Evolutionary conservation across 2,329 filamentous ascomycete species (phyloP), one percentile per base, ranked within the genome.

Genomic region (Microdochium nivale): DNA sequence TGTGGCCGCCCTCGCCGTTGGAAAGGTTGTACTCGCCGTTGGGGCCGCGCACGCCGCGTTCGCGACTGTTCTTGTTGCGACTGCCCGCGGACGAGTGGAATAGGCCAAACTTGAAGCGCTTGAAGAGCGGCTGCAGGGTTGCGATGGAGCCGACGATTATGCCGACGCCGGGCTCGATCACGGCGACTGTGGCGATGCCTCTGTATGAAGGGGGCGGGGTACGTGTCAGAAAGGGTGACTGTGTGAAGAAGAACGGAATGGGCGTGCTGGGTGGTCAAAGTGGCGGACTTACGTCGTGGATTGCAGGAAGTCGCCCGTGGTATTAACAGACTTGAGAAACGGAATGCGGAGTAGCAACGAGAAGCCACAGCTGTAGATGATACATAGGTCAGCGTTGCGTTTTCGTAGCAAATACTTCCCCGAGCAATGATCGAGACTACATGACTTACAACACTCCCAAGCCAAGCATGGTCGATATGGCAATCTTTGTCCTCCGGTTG

Each of bases 401-500:
- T 25, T n/a, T 33, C 48, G 25, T 30, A 11, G 4, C 35, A 19
- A 9, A 8, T 3, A 1, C n/a, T n/a, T n/a, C n/a, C n/a, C n/a
- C n/a, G n/a, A n/a, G n/a, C 14, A 1, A 24, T 7, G 7, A 5
- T 8, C 2, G n/a, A 5, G 3, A 3, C 1, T 11, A 5, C 5
- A 11, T 30, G 27, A 60, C 68, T 61, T 63, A 78, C 75, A 79
- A 60, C 53, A 76, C 69, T 13, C 71, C 77, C 63, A 80, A 71
- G 40, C 73, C 68, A 2, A 81, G 60, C 48, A 81, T 69, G 2
- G 70, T 56, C 3, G 69, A 70, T 25, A 80, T 66, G 16, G 71
- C 65, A 5, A 71, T 50, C 56, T 78, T 79, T 3, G 71, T 75
- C 35, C 67, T 65, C 37, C 60, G 61, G 43, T 71, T 72, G 64